Conservation (phyloP, 345 rosid species). For the Citrus unshiu region DNA sequence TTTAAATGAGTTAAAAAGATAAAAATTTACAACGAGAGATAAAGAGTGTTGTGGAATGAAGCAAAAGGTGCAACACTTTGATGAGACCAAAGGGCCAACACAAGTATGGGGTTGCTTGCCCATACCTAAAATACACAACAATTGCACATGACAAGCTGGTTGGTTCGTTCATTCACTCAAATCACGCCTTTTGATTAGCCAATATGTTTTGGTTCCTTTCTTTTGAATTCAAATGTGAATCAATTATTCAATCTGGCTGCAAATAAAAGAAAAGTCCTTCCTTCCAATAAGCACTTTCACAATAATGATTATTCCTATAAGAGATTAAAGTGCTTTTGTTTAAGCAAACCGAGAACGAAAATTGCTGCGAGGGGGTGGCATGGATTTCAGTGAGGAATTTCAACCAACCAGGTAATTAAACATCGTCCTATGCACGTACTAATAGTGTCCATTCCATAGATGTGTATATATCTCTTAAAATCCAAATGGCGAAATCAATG, state of each 20-base stretch:
- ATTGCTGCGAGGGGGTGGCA: not conserved
- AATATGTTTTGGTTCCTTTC: not conserved
- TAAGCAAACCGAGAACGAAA: conserved; percentile 1
- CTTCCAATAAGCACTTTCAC: not conserved
- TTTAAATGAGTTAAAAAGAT: not conserved
- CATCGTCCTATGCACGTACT: conserved; percentile 34
- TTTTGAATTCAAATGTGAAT: not conserved
- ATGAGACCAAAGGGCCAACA: conserved; percentile 5
- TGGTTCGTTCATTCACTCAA: not conserved
- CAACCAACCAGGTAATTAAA: not conserved
- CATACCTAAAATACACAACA: conserved; percentile 15
- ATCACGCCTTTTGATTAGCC: not conserved
- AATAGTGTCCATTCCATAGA: not conserved
- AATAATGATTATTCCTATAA: not conserved
- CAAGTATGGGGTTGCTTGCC: conserved; percentile 20
- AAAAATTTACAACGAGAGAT: not conserved
- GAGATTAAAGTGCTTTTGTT: not conserved
- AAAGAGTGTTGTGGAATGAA: not conserved
- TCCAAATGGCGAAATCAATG: conserved; percentile 7
- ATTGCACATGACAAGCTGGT: conserved; percentile 14
- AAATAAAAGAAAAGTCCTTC: not conserved
- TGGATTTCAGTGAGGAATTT: conserved; percentile 34
- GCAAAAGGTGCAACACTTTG: not conserved
- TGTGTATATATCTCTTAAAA: no score
- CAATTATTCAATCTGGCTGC: not conserved